Conservation (phyloP, 495 filamentous ascomycete genomes). For the Xylaria palmicola region DNA sequence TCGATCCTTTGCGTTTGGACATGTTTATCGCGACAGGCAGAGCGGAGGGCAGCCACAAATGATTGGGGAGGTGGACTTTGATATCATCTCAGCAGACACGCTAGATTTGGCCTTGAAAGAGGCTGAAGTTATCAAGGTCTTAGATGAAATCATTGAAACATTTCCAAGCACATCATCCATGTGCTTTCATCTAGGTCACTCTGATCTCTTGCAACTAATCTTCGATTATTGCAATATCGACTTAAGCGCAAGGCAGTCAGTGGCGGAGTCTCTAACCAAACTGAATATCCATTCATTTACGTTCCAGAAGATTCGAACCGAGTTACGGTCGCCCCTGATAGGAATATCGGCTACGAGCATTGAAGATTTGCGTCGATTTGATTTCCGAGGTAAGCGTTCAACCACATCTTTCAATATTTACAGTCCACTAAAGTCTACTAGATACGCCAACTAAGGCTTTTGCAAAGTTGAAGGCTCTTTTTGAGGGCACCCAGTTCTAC, state of each 20-base stretch:
- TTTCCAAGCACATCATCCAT: constrained; percentile 77
- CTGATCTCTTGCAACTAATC: constrained; percentile 75
- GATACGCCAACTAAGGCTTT: constrained; percentile 74
- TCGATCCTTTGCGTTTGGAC: constrained; percentile 85
- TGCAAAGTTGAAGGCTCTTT: constrained; percentile 65
- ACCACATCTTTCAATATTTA: not conserved
- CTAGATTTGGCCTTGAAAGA: constrained; percentile 86
- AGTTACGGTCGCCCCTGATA: constrained; percentile 75
- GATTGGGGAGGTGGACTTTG: constrained; percentile 90
- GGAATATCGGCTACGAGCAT: constrained; percentile 85
- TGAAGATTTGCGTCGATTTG: constrained; percentile 86
- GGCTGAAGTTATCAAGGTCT: constrained; percentile 89
- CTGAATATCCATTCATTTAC: constrained; percentile 80
- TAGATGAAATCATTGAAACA: constrained; percentile 84
- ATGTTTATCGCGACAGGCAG: constrained; percentile 76
- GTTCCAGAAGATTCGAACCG: constrained; percentile 81
- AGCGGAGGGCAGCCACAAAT: constrained; percentile 76
- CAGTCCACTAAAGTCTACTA: constrained; percentile 28
- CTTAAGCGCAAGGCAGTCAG: constrained; percentile 60
- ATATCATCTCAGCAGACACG: constrained; percentile 79
- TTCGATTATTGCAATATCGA: constrained; percentile 86
- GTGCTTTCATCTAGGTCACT: constrained; percentile 93
- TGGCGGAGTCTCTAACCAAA: constrained; percentile 83
- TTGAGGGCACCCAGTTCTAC: constrained; percentile 67
- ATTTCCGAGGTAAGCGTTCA: constrained; percentile 70